Evolutionary conservation across 164 flowering plant genomes (phyloP), one percentile per base, ranked within the genome.

Genomic region (Nymphaea thermarum): DNA sequence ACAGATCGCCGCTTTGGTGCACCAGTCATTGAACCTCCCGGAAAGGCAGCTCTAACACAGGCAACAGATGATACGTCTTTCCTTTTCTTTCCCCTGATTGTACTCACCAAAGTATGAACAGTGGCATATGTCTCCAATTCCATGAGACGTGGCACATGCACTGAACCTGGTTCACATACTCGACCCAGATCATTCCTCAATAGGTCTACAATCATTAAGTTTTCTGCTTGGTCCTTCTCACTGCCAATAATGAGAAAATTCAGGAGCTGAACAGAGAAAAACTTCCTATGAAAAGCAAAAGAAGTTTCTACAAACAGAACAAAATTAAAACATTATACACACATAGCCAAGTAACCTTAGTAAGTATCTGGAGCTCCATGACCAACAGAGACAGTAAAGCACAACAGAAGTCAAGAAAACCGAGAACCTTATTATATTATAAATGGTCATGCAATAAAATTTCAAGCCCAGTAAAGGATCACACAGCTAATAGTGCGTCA

Each of bases 11-110:
- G 66, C 77, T 91, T 94, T 17, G 99, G 99, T 42, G 99, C 98
- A 65, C 99, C 99, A 4, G 99, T 94, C 99, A 94, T 94, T 10
- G 99, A 94, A 59, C 99, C 99, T 43, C 98, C 99, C 0, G 99
- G 99, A 71, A 94, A 94, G 70, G 99, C 96, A 64, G 98, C 93
- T 75, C 75, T 85, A 14, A 94, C 85, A 72, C 98, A 94, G 62
- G 86, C 92, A 2, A 94, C 75, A 4, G 94, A 80, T 66, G 81
- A 81, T 41, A 80, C 65, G 66, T 82, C 71, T 44, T 73, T 44
- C 18, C 70, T 72, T 70, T 91, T 91, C 60, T 80, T 77, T 3
- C 99, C 99, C 3, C 84, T 85, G 65, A 94, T 81, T 14, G 99
- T 94, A 64, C 98, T 91, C 70, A 94, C 99, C 96, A 94, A 79